These are phyloP conservation scores for Leccinum barrowsii DNA, from an alignment of 768 basidiomycete genomes.

Conservation along the genomic window DNA sequence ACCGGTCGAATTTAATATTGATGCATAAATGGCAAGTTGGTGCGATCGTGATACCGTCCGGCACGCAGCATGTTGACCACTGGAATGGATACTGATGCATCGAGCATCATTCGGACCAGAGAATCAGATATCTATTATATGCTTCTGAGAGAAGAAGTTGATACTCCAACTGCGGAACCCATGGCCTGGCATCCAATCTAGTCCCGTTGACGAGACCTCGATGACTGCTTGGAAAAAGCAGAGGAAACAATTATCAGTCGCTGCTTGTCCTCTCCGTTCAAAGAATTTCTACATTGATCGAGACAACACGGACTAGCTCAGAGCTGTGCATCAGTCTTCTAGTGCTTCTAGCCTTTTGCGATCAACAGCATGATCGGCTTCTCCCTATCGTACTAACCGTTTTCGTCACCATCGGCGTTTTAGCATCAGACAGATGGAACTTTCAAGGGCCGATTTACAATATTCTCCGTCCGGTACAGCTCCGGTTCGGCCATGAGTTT, in stretches of 20 bases:
- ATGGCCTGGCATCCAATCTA: neutral
- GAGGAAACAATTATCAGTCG: neutral
- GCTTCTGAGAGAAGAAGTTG: no score
- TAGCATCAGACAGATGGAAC: neutral
- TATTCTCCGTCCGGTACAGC: conserved; percentile 39
- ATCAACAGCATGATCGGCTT: conserved; percentile 43
- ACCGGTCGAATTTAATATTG: conserved; percentile 35
- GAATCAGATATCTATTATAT: no score
- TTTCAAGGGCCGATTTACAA: conserved; percentile 32
- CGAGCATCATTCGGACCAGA: neutral
- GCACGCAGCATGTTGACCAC: neutral
- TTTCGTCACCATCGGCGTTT: neutral
- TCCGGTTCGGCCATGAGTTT: conserved; percentile 37
- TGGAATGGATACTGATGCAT: neutral
- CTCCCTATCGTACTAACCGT: conserved; percentile 53
- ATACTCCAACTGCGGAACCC: neutral
- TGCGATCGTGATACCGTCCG: neutral
- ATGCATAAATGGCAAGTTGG: neutral
- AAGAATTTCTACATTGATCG: neutral
- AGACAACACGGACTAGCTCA: neutral
- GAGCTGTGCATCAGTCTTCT: conserved; percentile 12
- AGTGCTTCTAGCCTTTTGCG: conserved; percentile 23
- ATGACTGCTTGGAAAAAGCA: neutral
- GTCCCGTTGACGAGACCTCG: neutral
- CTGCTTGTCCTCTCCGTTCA: neutral